A percentile compares a stretch with the other conserved stretches of the same genome.
Evolutionary conservation across 2,329 filamentous ascomycete genomes (phyloP).

Genomic region (Ophiocordyceps polyrhachis-furcata): DNA sequence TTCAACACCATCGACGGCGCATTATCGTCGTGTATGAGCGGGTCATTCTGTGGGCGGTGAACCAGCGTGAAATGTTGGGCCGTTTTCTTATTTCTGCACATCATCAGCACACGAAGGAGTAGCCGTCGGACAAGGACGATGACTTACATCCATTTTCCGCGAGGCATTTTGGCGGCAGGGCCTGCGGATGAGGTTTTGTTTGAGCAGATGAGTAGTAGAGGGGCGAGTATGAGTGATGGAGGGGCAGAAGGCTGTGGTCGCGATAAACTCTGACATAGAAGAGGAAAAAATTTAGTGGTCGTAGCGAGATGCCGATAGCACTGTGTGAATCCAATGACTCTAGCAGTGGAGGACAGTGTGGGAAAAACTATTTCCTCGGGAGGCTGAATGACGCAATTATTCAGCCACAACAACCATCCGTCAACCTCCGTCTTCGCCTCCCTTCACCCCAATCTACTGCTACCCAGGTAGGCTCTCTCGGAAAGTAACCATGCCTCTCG

Average conservation of each 20-base stretch:
- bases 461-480: not conserved
- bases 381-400: conserved; percentile 12
- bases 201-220: too few species aligned
- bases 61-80: conserved; percentile 89
- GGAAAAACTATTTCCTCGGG: not conserved
- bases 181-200: too few species aligned
- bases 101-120: conserved; percentile 3
- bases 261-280: too few species aligned
- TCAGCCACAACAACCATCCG: conserved; percentile 12
- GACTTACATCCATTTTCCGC: conserved; percentile 48
- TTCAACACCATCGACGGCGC: conserved; percentile 86
- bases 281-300: too few species aligned
- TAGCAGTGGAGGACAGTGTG: not conserved
- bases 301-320: conserved; percentile 9
- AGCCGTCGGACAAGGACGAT: too few species aligned
- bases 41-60: conserved; percentile 92
- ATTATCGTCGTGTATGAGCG: conserved; percentile 79
- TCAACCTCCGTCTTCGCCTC: not conserved
- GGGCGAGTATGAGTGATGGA: too few species aligned
- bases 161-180: conserved; percentile 41
- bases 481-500: conserved; percentile 30
- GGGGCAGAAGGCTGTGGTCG: not conserved
- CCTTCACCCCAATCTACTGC: not conserved
- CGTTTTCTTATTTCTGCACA: conserved; percentile 57
- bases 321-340: too few species aligned